These are phyloP conservation scores for Aspergillus panamensis DNA, from an alignment of 495 filamentous ascomycete genomes.

Conservation along the genomic window DNA sequence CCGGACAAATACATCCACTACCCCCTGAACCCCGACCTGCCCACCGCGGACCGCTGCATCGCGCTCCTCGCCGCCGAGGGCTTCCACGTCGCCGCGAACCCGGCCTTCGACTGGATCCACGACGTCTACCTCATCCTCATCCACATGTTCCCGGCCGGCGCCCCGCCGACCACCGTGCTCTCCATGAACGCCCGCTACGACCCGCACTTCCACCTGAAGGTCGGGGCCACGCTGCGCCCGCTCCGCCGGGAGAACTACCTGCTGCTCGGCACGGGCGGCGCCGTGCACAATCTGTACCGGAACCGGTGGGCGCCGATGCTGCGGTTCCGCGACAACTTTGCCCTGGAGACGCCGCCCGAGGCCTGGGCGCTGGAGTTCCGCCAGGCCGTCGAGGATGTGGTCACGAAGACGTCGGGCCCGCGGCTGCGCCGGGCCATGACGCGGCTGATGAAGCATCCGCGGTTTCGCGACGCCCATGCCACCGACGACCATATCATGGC, in stretches of 20 bases:
- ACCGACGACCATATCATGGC: conserved; percentile 65
- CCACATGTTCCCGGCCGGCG: conserved; percentile 56
- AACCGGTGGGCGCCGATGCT: conserved; percentile 61
- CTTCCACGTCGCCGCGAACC: conserved; percentile 48
- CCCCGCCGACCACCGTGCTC: conserved; percentile 57
- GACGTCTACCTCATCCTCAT: conserved; percentile 62
- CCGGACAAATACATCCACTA: conserved; percentile 57
- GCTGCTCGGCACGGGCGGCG: conserved; percentile 58
- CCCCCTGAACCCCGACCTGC: conserved; percentile 52
- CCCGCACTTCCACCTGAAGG: conserved; percentile 56
- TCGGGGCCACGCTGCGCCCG: conserved; percentile 50
- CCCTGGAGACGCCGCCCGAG: conserved; percentile 52
- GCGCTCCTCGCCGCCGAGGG: conserved; percentile 40
- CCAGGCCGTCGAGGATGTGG: conserved; percentile 54
- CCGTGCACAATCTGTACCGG: conserved; percentile 62
- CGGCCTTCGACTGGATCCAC: conserved; percentile 60
- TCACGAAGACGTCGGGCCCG: conserved; percentile 45
- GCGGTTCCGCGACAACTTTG: conserved; percentile 57
- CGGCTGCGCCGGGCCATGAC: conserved; percentile 47
- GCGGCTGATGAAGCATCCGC: conserved; percentile 58
- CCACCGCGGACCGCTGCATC: conserved; percentile 43
- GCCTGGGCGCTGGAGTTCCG: conserved; percentile 56
- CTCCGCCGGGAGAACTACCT: conserved; percentile 50
- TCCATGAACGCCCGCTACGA: conserved; percentile 57
- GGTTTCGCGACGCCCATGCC: conserved; percentile 57